Conservation (phyloP, 2,329 filamentous ascomycete species). For the Cephalotrichum gorgonifer region DNA sequence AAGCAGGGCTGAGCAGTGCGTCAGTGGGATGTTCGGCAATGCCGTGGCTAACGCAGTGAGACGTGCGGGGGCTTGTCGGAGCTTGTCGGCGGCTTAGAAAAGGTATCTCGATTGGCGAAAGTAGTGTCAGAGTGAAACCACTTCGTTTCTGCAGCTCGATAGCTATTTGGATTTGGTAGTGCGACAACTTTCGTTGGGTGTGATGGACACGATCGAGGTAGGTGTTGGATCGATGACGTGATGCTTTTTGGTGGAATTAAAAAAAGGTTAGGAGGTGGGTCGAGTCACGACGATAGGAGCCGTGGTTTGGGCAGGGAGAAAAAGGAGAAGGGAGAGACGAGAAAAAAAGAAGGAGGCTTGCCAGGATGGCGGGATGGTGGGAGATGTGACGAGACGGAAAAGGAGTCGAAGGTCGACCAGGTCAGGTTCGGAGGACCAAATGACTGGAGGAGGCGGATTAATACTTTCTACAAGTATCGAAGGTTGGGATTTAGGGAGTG, state of each 20-base stretch:
- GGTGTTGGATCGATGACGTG: conserved; percentile 1
- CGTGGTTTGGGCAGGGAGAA: not conserved
- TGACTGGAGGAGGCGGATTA: too few species aligned
- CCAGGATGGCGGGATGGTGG: too few species aligned
- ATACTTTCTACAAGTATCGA: too few species aligned
- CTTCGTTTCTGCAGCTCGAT: not conserved
- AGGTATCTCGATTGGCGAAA: not conserved
- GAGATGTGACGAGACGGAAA: too few species aligned
- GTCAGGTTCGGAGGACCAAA: too few species aligned
- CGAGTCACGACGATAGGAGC: not conserved
- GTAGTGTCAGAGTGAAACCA: not conserved
- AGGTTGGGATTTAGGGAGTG: too few species aligned
- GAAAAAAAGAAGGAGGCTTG: too few species aligned
- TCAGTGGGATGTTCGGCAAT: not conserved
- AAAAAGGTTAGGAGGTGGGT: not conserved
- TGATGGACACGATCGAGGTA: not conserved
- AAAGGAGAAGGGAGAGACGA: too few species aligned
- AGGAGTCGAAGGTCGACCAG: too few species aligned
- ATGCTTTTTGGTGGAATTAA: not conserved
- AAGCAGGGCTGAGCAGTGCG: not conserved
- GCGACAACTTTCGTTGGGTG: too few species aligned
- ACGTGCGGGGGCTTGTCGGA: not conserved
- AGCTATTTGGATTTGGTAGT: not conserved
- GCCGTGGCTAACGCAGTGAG: not conserved
- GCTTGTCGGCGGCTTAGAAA: not conserved